Evolutionary conservation across 371 early-diverging fungal genomes (phyloP).

Genomic region (Mortierella sp.): DNA sequence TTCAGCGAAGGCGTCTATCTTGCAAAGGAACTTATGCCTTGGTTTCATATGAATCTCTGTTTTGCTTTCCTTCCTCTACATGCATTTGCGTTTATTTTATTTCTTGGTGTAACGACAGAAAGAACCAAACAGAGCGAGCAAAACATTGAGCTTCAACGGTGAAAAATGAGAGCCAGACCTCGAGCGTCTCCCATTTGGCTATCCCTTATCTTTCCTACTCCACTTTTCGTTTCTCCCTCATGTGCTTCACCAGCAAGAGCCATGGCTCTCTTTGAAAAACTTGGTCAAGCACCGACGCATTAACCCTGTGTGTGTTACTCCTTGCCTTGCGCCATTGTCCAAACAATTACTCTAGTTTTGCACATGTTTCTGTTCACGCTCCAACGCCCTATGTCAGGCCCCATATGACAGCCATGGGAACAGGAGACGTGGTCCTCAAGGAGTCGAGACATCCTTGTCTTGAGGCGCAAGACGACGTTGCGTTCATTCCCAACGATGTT

Average conservation of each 20-base stretch:
- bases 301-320: neutral
- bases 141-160: neutral
- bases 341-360: constrained; percentile 71
- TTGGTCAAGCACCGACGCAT: constrained; percentile 3
- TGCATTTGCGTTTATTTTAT: neutral
- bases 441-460: constrained; percentile 94
- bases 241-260: neutral
- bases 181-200: neutral
- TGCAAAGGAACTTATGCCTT: neutral
- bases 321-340: constrained; percentile 10
- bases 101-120: constrained; percentile 10
- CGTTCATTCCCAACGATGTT: constrained; percentile 96
- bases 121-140: too few species aligned
- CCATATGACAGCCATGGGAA: constrained; percentile 66
- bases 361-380: constrained; percentile 87
- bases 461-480: constrained; percentile 93
- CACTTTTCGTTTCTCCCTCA: neutral
- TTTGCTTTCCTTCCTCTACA: neutral
- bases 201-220: constrained; percentile 12
- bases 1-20: neutral
- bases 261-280: neutral
- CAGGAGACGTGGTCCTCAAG: constrained; percentile 74
- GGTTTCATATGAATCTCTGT: constrained; percentile 3
- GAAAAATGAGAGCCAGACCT: constrained; percentile 4
- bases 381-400: constrained; percentile 91